Evolutionary conservation across 1,139 yeast species (phyloP).

Genomic region (Yamadazyma kanchanaburiensis): DNA sequence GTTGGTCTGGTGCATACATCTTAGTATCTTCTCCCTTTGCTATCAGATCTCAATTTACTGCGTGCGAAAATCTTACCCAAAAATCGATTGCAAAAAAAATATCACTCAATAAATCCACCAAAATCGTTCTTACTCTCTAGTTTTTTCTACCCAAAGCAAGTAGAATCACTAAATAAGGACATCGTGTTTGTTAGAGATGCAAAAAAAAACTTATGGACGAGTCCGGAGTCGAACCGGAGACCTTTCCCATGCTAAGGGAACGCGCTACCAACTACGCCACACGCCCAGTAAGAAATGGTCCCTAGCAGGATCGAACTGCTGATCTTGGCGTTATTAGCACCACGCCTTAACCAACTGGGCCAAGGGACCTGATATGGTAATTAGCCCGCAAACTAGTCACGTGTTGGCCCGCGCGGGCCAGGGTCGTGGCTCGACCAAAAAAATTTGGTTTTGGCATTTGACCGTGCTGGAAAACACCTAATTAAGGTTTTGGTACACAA

Average conservation of each 20-base stretch:
- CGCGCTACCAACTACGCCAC: constrained; percentile 95
- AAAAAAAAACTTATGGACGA: constrained; percentile 51
- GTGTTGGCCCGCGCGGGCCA: too few species aligned
- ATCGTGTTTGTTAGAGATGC: background rate
- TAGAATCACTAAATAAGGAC: too few species aligned
- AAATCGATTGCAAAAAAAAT: background rate
- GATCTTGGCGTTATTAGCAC: constrained; percentile 85
- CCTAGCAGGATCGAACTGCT: constrained; percentile 87
- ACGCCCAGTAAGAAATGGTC: constrained; percentile 68
- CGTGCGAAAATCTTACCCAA: background rate
- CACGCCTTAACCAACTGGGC: constrained; percentile 91
- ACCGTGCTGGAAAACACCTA: too few species aligned
- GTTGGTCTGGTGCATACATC: background rate
- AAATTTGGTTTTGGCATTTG: too few species aligned
- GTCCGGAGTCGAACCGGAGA: constrained; percentile 90
- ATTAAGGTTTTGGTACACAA: too few species aligned
- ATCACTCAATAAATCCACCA: background rate
- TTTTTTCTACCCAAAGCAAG: background rate
- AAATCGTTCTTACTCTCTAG: background rate
- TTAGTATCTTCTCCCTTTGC: background rate
- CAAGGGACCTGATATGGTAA: constrained; percentile 54
- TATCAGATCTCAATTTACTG: background rate
- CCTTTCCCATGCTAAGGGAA: constrained; percentile 89
- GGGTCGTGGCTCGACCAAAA: too few species aligned
- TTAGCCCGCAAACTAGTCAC: too few species aligned